Evolutionary conservation across 257 asterid genomes (phyloP).

Genomic region (Solanum lignicaule): DNA sequence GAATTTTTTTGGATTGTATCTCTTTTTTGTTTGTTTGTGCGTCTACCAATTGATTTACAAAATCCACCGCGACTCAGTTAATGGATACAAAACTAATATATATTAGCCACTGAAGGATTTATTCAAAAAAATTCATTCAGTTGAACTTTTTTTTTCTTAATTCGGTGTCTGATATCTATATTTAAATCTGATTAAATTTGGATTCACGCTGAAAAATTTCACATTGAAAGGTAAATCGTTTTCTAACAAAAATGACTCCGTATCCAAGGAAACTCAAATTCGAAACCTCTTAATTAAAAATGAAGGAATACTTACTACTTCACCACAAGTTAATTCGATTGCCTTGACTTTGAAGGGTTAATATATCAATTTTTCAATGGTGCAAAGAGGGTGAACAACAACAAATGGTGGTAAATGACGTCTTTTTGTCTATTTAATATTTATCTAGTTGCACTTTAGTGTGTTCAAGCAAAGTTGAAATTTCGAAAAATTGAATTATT

Average conservation of each 20-base stretch:
- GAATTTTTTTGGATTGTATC: background rate
- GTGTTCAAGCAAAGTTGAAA: background rate
- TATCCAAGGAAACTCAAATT: accelerated
- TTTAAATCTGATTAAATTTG: too few species aligned
- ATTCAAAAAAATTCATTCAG: background rate
- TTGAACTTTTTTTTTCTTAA: background rate
- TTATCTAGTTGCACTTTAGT: background rate
- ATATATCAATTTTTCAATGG: background rate
- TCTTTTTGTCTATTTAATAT: background rate
- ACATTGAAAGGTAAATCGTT: accelerated
- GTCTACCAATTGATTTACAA: background rate
- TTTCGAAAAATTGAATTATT: background rate
- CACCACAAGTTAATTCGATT: background rate
- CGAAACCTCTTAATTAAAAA: too few species aligned
- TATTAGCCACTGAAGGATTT: background rate
- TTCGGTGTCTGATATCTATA: too few species aligned
- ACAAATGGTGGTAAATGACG: background rate
- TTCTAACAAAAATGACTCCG: accelerated
- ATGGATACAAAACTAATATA: background rate
- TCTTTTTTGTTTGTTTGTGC: background rate
- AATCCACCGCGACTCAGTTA: background rate
- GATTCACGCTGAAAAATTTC: accelerated
- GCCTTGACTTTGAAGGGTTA: background rate
- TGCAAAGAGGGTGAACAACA: background rate
- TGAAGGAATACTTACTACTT: background rate